A percentile compares a stretch with the other conserved stretches of the same genome.
These are phyloP conservation scores for Casuarina cunninghamiana DNA, from an alignment of 306 rosid species.

Conservation along the genomic window DNA sequence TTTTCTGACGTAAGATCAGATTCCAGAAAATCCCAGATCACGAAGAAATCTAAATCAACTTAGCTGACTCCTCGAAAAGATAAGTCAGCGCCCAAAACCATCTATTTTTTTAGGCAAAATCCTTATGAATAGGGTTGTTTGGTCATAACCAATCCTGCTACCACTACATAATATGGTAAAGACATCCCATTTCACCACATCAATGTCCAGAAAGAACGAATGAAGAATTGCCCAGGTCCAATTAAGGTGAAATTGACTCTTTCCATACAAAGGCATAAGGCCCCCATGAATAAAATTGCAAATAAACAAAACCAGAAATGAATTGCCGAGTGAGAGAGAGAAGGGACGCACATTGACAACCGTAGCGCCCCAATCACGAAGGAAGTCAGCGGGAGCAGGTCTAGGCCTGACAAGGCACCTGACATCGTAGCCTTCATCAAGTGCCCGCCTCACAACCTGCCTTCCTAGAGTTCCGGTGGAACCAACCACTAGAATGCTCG, in stretches of 20 bases:
- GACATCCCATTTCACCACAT: background rate
- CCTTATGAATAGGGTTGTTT: background rate
- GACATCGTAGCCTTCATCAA: slow-evolving; percentile 95
- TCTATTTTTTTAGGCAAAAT: background rate
- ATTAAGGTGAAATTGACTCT: background rate
- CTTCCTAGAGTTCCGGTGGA: slow-evolving; percentile 88
- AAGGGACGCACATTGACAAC: slow-evolving; percentile 59
- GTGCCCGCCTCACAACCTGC: slow-evolving; percentile 86
- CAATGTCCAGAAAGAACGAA: background rate
- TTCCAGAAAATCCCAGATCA: background rate
- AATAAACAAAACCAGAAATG: background rate
- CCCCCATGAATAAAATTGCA: background rate
- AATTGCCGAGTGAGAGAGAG: background rate
- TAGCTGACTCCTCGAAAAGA: background rate
- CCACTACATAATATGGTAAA: background rate
- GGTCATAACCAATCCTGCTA: background rate
- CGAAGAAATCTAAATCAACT: background rate
- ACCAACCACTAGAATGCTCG: slow-evolving; percentile 80
- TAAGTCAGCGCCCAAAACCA: background rate
- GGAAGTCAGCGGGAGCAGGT: slow-evolving; percentile 96
- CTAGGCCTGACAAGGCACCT: slow-evolving; percentile 95
- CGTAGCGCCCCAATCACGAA: slow-evolving; percentile 96
- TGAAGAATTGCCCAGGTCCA: background rate
- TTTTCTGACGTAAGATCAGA: background rate
- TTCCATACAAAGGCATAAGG: background rate